Evolutionary conservation across 176 grass and related monocot species (phyloP), one percentile per base, ranked within the genome.

Genomic region (Thalia dealbata): DNA sequence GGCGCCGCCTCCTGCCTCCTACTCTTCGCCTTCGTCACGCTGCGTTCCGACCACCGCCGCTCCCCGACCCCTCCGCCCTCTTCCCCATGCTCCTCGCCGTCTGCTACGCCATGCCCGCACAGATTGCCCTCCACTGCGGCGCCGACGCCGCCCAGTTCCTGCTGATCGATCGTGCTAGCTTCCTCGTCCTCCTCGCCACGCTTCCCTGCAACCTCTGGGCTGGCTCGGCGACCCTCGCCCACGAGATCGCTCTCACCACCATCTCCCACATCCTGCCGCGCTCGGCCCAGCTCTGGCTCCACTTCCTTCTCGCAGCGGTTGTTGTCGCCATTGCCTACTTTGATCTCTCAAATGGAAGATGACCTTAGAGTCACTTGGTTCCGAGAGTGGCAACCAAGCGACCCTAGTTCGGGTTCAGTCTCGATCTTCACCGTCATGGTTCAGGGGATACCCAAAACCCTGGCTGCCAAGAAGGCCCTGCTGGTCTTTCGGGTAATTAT

Each of bases 101-200:
- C n/a, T n/a, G n/a, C n/a, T n/a, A n/a, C n/a, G n/a, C n/a, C n/a
- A n/a, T n/a, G n/a, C n/a, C n/a, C n/a, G 72, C 78, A 65, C 95
- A 97, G 90, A 97, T 97, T 83, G 95, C 90, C 43, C 90, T 92
- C 66, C 95, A 97, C 87, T 97, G 90, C 76, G 90, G 90, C 78
- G 90, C 95, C 43, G 95, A 97, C 75, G 95, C 90, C 43, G 95
- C 95, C 0, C 95, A 97, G 74, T 97, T 97, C 62, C 90, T 97
- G 29, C 83, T 97, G 58, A 89, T 97, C 80, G 90, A 97, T 79
- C 85, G 95, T 15, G 87, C 95, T 27, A 85, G 86, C 73, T 97
- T 97, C 66, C 75, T 84, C 50, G 64, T 97, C 48, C 86, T 97
- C 81, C 78, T 86, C 45, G 79, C 91, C 24, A 90, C 81, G 0